Evolutionary conservation across 1,139 yeast genomes (phyloP), one percentile per base, ranked within the genome.

Genomic region (Suhomyces bokatorum): DNA sequence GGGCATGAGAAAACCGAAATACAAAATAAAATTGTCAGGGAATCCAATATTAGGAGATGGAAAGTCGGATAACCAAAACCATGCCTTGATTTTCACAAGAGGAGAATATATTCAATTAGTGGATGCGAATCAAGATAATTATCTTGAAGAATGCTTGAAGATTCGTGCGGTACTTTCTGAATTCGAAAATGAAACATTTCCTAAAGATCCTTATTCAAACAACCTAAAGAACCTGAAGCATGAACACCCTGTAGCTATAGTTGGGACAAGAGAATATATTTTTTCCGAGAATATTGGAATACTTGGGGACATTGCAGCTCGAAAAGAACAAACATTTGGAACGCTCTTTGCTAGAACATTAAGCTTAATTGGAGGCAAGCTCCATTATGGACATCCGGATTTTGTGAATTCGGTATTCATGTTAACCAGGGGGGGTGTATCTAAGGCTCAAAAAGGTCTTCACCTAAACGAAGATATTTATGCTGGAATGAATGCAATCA

Each of bases 331-430:
- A 60, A 89, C 97, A 0, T 89, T 89, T 70, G 96, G 97, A 0
- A 89, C 97, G 0, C 67, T 89, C 45, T 89, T 88, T 70, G 91
- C 96, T 0, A 72, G 97, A 52, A 87, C 96, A 0, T 66, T 89
- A 53, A 91, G 95, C 0, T 86, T 84, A 50, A 82, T 89, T 51
- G 96, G 96, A 0, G 96, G 95, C 0, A 89, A 89, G 59, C 67
- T 89, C 32, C 97, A 89, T 58, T 89, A 89, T 64, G 97, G 97
- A 0, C 97, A 89, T 62, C 97, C 97, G 1, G 97, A 89, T 62
- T 87, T 89, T 53, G 67, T 89, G 42, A 87, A 89, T 65, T 91
- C 81, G 0, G 81, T 87, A 0, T 89, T 86, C 57, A 88, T 89
- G 96, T 82, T 88, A 0, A 89, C 96, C 0, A 69, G 97, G 61